A percentile compares a stretch with the other conserved stretches of the same genome.
Evolutionary conservation across 2,329 filamentous ascomycete genomes (phyloP).

Genomic region (Beauveria brongniartii): DNA sequence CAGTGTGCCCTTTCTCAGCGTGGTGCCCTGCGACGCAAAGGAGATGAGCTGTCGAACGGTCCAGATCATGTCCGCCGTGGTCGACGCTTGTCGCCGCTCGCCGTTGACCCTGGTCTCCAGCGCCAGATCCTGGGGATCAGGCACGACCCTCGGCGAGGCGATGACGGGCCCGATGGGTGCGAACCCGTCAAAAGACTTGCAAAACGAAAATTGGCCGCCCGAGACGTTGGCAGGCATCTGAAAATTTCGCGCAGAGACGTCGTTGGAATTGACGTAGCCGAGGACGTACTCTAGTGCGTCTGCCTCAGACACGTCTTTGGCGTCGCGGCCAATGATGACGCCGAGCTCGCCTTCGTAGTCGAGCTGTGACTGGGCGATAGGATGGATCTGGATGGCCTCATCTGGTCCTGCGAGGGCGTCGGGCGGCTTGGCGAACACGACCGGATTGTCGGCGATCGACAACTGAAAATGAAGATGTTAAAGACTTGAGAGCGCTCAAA

Average conservation of each 20-base stretch:
- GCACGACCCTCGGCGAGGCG: constrained; percentile 16
- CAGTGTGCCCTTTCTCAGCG: constrained; percentile 35
- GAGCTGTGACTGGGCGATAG: constrained; percentile 27
- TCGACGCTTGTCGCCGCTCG: constrained; percentile 33
- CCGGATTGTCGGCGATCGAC: constrained; percentile 5
- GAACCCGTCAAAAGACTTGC: constrained; percentile 43
- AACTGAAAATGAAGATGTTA: neutral
- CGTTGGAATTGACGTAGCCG: constrained; percentile 50
- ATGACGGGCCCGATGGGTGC: constrained; percentile 41
- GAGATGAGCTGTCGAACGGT: constrained; percentile 31
- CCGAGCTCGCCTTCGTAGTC: constrained; percentile 34
- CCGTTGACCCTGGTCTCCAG: constrained; percentile 33
- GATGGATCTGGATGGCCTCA: constrained; percentile 28
- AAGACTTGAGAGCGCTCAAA: too few relatives aligned
- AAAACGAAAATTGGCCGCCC: constrained; percentile 38
- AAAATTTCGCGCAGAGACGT: constrained; percentile 39
- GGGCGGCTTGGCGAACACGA: constrained; percentile 17
- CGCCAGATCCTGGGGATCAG: constrained; percentile 1
- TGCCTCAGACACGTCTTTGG: constrained; percentile 37
- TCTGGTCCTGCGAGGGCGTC: constrained; percentile 15
- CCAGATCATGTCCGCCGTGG: constrained; percentile 40
- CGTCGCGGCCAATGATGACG: constrained; percentile 39
- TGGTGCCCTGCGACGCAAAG: constrained; percentile 28
- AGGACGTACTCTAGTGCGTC: constrained; percentile 44
- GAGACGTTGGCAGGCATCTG: constrained; percentile 34